phyloP scores from a whole-genome alignment of 2,329 filamentous ascomycete genomes.

The Cadophora sp. region DNA sequence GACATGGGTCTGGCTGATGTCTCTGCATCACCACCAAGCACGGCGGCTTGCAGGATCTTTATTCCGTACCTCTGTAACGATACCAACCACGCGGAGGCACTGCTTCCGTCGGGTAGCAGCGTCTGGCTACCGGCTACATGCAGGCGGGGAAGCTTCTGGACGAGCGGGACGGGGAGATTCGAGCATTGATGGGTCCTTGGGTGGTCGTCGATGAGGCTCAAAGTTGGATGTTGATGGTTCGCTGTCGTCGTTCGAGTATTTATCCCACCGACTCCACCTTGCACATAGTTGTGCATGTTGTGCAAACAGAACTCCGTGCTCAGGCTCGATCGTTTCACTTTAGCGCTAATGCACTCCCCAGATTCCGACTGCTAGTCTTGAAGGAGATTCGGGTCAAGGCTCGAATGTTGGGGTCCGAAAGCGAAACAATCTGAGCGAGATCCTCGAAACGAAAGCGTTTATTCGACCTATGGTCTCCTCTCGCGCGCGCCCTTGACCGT shows the following conservation, averaged over 20 bases:
- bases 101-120: constrained; percentile 8
- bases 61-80: neutral
- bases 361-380: constrained; percentile 21
- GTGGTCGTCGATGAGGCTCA: constrained; percentile 18
- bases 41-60: constrained; percentile 11
- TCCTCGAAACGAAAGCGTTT: constrained; percentile 31
- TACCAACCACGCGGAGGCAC: constrained; percentile 2
- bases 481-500: constrained; percentile 15
- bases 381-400: neutral
- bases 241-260: constrained; percentile 27
- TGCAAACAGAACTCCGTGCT: neutral
- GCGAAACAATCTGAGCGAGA: constrained; percentile 12
- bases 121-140: neutral
- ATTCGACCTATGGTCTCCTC: constrained; percentile 28
- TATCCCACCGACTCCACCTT: constrained; percentile 20
- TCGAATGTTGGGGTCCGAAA: constrained; percentile 4
- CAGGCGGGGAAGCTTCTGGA: constrained; percentile 10
- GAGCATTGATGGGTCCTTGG: neutral
- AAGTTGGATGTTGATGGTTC: constrained; percentile 3
- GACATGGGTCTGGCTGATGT: neutral
- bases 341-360: constrained; percentile 37
- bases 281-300: constrained; percentile 26
- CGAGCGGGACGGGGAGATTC: neutral
- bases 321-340: constrained; percentile 27
- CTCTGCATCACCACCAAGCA: neutral